These are phyloP conservation scores for Bombardia bombarda DNA, from an alignment of 495 filamentous ascomycete species.

Conservation along the genomic window DNA sequence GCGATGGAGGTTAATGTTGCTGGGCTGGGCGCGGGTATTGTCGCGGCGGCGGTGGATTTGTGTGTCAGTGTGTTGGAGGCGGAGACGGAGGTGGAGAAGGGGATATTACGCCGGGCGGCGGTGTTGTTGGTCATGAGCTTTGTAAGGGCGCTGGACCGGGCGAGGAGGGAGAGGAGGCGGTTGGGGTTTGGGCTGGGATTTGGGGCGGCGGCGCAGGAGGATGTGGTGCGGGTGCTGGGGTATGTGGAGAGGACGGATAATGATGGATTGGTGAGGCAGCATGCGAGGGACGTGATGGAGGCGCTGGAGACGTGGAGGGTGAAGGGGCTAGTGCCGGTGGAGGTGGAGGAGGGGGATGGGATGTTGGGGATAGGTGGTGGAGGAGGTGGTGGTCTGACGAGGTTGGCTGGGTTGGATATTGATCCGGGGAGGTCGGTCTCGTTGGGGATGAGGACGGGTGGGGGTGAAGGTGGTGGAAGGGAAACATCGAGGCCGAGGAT, in stretches of 20 bases:
- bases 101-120: conserved; percentile 67
- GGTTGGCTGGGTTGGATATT: conserved; percentile 38
- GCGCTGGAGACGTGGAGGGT: conserved; percentile 64
- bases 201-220: conserved; percentile 49
- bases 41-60: conserved; percentile 57
- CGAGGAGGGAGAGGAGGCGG: conserved; percentile 41
- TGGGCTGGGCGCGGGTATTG: conserved; percentile 46
- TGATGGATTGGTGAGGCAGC: conserved; percentile 65
- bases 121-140: conserved; percentile 60
- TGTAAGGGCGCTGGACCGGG: conserved; percentile 54
- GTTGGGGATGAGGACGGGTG: conserved; percentile 6
- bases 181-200: conserved; percentile 60
- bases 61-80: conserved; percentile 57
- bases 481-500: conserved; percentile 25
- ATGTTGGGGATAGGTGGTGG: neutral
- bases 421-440: conserved; percentile 14
- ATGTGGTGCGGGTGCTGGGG: conserved; percentile 53
- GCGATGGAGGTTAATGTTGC: conserved; percentile 59
- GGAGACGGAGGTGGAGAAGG: conserved; percentile 54
- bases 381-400: conserved; percentile 16
- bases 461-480: conserved; percentile 1
- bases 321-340: conserved; percentile 33
- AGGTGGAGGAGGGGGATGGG: conserved; percentile 6
- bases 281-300: conserved; percentile 63
- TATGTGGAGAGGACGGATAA: conserved; percentile 62